Evolutionary conservation across 1,284 basidiomycete genomes (phyloP), one percentile per base, ranked within the genome.

Genomic region (Pseudomicrostroma phylloplanum): DNA sequence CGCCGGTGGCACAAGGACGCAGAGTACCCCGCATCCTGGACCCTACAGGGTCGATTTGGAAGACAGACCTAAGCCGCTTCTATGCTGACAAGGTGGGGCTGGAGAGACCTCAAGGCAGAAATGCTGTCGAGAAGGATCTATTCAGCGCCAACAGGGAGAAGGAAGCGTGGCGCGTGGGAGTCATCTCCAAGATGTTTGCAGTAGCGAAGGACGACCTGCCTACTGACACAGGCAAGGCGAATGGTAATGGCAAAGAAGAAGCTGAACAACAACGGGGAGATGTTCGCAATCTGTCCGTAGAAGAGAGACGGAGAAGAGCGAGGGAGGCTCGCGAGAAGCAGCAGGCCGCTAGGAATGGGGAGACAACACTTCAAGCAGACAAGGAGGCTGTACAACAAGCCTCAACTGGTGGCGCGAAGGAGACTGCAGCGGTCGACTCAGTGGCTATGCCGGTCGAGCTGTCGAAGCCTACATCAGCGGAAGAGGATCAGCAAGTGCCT

Each of bases 121-220:
- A 88, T 77, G 87, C 88, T 68, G 82, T 96, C 25, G 93, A 98
- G 79, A 81, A 83, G 67, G 88, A 90, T 63, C 82, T 98, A 11
- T 97, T 89, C 81, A 80, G 63, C 17, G 71, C 76, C 21, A 54
- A 26, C 13, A 25, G 51, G 26, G 21, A 25, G 2, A 8, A 25
- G 6, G 51, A 54, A 6, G 51, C 51, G 4, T 54, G 51, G 51
- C 64, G 67, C 46, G 58, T 70, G 12, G 68, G 68, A 7, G 96
- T 94, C 79, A 89, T 98, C 59, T 96, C 91, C 83, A 98, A 98
- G 80, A 98, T 98, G 94, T 97, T 98, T 79, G 92, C 92, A 0
- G 88, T 97, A 1, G 82, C 86, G 23, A 82, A 81, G 19, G 86
- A 85, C 59, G 90, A 94, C 56, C 81, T 98, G 39, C 94, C 94